Conservation (phyloP, 192 early-diverging fungal genomes). For the Mortierella alpina region DNA sequence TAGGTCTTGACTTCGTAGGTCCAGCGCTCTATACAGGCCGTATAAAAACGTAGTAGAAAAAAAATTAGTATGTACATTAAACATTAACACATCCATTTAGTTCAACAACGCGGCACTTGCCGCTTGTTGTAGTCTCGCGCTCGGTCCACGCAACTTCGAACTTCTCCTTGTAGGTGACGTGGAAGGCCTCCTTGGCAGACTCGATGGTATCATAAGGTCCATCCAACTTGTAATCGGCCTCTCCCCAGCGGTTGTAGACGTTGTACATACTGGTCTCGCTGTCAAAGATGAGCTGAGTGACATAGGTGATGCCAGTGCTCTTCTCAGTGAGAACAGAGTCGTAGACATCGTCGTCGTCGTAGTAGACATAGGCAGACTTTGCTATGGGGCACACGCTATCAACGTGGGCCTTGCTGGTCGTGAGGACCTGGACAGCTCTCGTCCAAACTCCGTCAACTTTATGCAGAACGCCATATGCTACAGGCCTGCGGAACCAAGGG, state of each 20-base stretch:
- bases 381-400: slow-evolving; percentile 22
- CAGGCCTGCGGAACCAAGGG: slow-evolving; percentile 26
- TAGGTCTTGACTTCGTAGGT: slow-evolving; percentile 23
- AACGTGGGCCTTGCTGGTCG: slow-evolving; percentile 26
- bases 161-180: slow-evolving; percentile 24
- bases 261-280: slow-evolving; percentile 10
- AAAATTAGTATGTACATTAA: too few relatives aligned
- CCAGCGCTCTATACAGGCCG: too few relatives aligned
- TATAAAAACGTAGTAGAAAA: too few relatives aligned
- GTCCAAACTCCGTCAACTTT: slow-evolving; percentile 37
- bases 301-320: slow-evolving; percentile 22
- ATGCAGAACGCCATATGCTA: background rate
- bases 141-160: slow-evolving; percentile 29
- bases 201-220: slow-evolving; percentile 29
- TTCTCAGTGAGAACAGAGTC: slow-evolving; percentile 20
- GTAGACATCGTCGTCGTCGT: slow-evolving; percentile 41
- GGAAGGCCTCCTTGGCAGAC: too few relatives aligned
- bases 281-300: slow-evolving; percentile 32
- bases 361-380: slow-evolving; percentile 25
- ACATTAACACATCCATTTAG: too few relatives aligned
- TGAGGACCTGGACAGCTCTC: slow-evolving; percentile 32
- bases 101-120: too few relatives aligned
- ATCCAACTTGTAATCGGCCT: slow-evolving; percentile 28
- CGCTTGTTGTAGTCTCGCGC: slow-evolving; percentile 9
- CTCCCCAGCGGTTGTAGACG: slow-evolving; percentile 28